Conservation (phyloP, 352 stramenopile species). For the Phytopythium sindhum region DNA sequence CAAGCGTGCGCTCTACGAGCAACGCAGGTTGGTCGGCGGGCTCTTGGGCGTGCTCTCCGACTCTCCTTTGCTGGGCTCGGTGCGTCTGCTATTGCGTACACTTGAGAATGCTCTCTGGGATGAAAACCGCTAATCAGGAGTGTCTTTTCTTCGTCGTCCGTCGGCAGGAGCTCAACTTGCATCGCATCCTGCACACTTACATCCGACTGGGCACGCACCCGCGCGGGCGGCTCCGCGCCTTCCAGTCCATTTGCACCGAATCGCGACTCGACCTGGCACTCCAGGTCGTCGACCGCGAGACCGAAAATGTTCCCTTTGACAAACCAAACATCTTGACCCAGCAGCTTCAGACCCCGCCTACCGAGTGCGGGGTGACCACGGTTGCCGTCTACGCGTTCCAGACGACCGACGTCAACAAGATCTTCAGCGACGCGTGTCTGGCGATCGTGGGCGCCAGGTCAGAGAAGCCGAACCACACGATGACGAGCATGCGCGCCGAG, state of each 20-base stretch:
- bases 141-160: too few species aligned
- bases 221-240: conserved; percentile 19
- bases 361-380: conserved; percentile 31
- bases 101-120: not conserved
- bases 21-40: conserved; percentile 40
- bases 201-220: conserved; percentile 27
- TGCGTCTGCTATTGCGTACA: not conserved
- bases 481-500: conserved; percentile 24
- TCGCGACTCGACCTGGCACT: conserved; percentile 30
- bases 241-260: conserved; percentile 19
- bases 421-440: conserved; percentile 26
- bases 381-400: conserved; percentile 35
- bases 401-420: conserved; percentile 33
- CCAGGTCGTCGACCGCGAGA: conserved; percentile 23
- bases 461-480: conserved; percentile 24
- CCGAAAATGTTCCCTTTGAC: conserved; percentile 16
- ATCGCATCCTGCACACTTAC: conserved; percentile 38
- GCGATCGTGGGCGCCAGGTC: conserved; percentile 25
- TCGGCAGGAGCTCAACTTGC: conserved; percentile 8
- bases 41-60: conserved; percentile 30
- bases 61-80: not conserved
- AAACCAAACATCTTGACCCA: conserved; percentile 22
- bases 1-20: conserved; percentile 49
- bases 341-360: conserved; percentile 21
- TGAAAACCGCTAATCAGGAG: not conserved